Evolutionary conservation across 1,284 basidiomycete genomes (phyloP).

Genomic region (Xerocomus amazonicus): DNA sequence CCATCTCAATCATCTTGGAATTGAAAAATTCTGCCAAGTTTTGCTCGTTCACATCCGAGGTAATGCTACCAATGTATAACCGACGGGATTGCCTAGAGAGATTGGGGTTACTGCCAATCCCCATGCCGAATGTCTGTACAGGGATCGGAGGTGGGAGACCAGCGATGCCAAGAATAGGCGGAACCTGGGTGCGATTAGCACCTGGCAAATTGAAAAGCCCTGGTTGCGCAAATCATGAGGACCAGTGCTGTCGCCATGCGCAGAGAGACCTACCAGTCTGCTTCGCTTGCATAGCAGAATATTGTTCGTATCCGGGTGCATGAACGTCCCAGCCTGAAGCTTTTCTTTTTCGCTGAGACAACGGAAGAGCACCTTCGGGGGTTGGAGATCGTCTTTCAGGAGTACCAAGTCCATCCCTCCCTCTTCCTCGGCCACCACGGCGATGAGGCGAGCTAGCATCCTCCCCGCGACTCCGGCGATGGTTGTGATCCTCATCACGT

Average conservation of each 20-base stretch:
- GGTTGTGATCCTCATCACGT: slow-evolving; percentile 45
- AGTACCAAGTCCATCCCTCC: slow-evolving; percentile 56
- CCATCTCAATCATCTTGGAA: slow-evolving; percentile 89
- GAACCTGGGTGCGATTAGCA: slow-evolving; percentile 83
- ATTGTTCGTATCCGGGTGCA: slow-evolving; percentile 93
- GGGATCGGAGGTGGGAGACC: slow-evolving; percentile 80
- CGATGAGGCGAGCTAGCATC: slow-evolving; percentile 37
- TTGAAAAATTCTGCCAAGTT: slow-evolving; percentile 94
- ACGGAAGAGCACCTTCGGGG: slow-evolving; percentile 77
- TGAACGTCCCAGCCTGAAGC: slow-evolving; percentile 95
- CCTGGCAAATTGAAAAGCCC: slow-evolving; percentile 92
- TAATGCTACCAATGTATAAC: slow-evolving; percentile 94
- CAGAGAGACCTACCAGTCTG: slow-evolving; percentile 70
- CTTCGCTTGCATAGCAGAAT: slow-evolving; percentile 93
- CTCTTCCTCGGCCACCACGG: slow-evolving; percentile 38
- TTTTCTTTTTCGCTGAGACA: slow-evolving; percentile 84
- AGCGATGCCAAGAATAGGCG: slow-evolving; percentile 74
- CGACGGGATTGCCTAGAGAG: slow-evolving; percentile 90
- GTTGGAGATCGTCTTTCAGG: slow-evolving; percentile 86
- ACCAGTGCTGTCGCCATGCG: background rate
- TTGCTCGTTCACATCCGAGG: slow-evolving; percentile 86
- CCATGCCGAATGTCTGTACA: slow-evolving; percentile 79
- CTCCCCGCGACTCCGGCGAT: slow-evolving; percentile 37
- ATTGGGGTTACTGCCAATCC: slow-evolving; percentile 78
- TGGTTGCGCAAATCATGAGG: slow-evolving; percentile 27